phyloP scores from a whole-genome alignment of 75 land plant genomes.

The Selaginella moellendorffii region DNA sequence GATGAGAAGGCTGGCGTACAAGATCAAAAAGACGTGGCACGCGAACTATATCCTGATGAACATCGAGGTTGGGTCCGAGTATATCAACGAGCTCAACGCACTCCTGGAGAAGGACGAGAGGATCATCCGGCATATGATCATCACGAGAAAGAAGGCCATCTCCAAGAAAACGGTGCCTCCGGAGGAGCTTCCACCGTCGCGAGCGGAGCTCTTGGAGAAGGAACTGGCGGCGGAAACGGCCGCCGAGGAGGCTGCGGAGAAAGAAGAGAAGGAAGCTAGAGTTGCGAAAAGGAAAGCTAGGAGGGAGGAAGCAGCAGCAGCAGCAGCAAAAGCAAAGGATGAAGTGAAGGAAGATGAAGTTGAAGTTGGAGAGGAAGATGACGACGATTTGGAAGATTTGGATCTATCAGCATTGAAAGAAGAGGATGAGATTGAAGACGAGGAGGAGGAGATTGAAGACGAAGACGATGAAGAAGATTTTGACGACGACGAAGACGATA shows the following conservation, averaged over 20 bases:
- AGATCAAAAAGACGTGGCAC: constrained; percentile 52
- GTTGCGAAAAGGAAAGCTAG: neutral
- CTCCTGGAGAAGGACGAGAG: constrained; percentile 84
- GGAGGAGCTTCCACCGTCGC: constrained; percentile 37
- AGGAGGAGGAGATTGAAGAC: constrained; percentile 29
- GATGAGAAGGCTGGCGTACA: constrained; percentile 70
- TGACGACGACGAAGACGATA: constrained; percentile 21
- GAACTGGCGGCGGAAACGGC: constrained; percentile 31
- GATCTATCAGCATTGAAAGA: constrained; percentile 26
- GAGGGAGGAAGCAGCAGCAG: too few relatives aligned
- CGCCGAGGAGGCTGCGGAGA: constrained; percentile 22
- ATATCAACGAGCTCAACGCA: constrained; percentile 59
- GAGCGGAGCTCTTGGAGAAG: constrained; percentile 12
- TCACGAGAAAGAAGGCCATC: constrained; percentile 51
- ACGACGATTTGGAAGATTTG: neutral
- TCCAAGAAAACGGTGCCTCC: constrained; percentile 70
- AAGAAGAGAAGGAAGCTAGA: neutral
- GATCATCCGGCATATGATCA: constrained; percentile 77
- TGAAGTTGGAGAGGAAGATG: neutral
- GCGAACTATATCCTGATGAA: constrained; percentile 96
- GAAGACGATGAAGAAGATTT: constrained; percentile 28
- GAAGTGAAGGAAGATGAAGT: neutral
- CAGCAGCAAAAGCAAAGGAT: neutral
- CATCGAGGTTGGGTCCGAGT: constrained; percentile 56
- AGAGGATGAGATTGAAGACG: constrained; percentile 16